phyloP scores from a whole-genome alignment of 2,329 filamentous ascomycete species.

The Coniochaeta pulveracea region DNA sequence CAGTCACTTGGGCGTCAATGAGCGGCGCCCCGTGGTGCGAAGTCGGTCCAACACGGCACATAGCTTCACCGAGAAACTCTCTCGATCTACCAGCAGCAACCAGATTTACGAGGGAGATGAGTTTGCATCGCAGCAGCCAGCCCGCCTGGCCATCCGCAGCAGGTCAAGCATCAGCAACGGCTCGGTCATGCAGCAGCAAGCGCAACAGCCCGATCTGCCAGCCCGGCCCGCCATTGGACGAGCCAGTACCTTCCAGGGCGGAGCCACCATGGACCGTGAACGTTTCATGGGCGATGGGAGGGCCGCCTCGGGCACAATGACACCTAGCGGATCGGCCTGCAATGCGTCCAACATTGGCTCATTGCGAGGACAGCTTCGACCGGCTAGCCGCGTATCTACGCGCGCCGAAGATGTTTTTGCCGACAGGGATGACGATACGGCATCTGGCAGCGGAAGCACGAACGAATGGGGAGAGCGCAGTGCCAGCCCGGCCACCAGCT shows the following conservation, averaged over 20 bases:
- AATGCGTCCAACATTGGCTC: conserved; percentile 19
- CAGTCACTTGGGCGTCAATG: conserved; percentile 6
- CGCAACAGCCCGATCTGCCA: conserved; percentile 19
- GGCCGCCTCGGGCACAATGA: conserved; percentile 10
- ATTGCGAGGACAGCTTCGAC: conserved; percentile 31
- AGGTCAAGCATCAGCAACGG: conserved; percentile 16
- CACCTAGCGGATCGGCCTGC: conserved; percentile 8
- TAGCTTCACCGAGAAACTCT: conserved; percentile 24
- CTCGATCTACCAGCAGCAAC: conserved; percentile 22
- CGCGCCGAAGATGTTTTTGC: conserved; percentile 32
- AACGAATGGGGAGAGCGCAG: conserved; percentile 35
- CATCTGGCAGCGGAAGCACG: conserved; percentile 38
- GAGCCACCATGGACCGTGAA: conserved; percentile 12
- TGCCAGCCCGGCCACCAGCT: conserved; percentile 44
- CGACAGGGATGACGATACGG: conserved; percentile 36
- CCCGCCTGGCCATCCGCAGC: conserved; percentile 33
- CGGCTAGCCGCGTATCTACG: conserved; percentile 31
- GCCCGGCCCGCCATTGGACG: conserved; percentile 24
- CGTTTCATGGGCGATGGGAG: conserved; percentile 6
- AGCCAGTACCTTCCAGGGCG: conserved; percentile 27
- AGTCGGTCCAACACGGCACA: conserved; percentile 37
- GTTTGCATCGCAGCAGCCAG: conserved; percentile 19
- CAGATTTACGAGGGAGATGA: conserved; percentile 23
- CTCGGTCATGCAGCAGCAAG: conserved; percentile 9
- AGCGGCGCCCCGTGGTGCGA: conserved; percentile 15